Base-by-base conservation (phyloP, 108 stramenopile genomes). In the Cyclotella distinguenda region DNA sequence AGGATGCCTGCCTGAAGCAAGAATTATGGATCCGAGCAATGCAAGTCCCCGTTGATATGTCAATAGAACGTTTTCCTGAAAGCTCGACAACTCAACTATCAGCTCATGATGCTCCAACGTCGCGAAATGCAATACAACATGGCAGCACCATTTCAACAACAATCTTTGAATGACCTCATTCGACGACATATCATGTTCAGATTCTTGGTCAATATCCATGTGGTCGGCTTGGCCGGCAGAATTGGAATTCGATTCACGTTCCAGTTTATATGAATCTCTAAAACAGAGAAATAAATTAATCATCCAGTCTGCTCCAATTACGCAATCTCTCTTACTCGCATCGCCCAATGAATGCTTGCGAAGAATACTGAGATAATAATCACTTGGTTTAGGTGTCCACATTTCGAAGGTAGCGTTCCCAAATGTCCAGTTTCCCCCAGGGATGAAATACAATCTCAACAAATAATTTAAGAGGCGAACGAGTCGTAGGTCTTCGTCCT, bases 61-160 rank as follows among this genome's bases (percentile, higher is more conserved):
- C 27, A 40, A 1, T 10, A 45, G 1, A n/a, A 13, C 46, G 6
- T 47, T 32, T 25, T 33, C 8, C 25, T 12, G 1, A 6, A 38
- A 21, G 3, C 33, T 18, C 1, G 2, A 12, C 1, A 2, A 13
- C 26, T 31, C 5, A 19, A 25, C 22, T 6, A 32, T 36, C 25
- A 30, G 54, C 1, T 58, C 27, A 9, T 32, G 25, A 3, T 26
- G 23, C 31, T 58, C 56, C 49, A 53, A 39, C 18, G 44, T 54
- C 13, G 59, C 64, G 18, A 74, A 47, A 22, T 65, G 58, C n/a
- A 53, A 21, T 22, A 66, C 43, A 9, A 47, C 50, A 12, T 34
- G 23, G 33, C 66, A 75, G 38, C 74, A 67, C 74, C 66, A 67
- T 48, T 67, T 67, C 54, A 75, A 52, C 28, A 75, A 34, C 18